Evolutionary conservation across 225 moss, liverwort and hornwort species (phyloP), one percentile per base, ranked within the genome.

Genomic region (Pseudoscleropodium purum): DNA sequence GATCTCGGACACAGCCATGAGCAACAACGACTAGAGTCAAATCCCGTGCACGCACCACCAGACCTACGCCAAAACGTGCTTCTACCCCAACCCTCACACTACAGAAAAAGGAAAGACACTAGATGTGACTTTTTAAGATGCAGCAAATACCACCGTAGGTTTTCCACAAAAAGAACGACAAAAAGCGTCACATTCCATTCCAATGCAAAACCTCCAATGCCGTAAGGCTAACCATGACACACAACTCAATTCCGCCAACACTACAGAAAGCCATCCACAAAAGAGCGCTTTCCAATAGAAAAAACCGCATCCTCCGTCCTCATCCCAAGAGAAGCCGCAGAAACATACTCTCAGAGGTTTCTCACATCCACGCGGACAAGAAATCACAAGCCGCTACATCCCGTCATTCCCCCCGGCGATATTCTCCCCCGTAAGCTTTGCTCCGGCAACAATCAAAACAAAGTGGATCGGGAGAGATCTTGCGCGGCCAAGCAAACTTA

Each of bases 201-300:
- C 84, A 86, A 88, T 88, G 90, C 83, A 56, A 37, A 33, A 69
- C 75, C 83, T 45, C 31, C 77, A 92, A 91, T 89, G 91, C 69
- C 47, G 60, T 13, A 16, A 72, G 41, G 57, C 78, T 56, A 76
- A 49, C 84, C 65, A 86, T 62, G 21, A 63, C n/a, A n/a, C 83
- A 85, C 57, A 36, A 75, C 86, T 49, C 67, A 82, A 90, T 84
- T 87, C 87, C 43, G n/a, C 39, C 33, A 19, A 15, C 34, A 81
- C 67, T 43, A 54, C 36, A 75, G 78, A 39, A 56, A 67, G 33
- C 8, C n/a, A 87, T 60, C 56, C 80, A 81, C 27, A 86, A 65
- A 37, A 60, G 34, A 87, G 75, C 49, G 13, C 86, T 64, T 59
- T 21, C 54, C 37, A 65, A 39, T 29, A 12, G 18, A 39, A 33